A percentile compares a stretch with the other conserved stretches of the same genome.
phyloP scores from a whole-genome alignment of 1,284 basidiomycete species.

The Schizophyllum amplum region DNA sequence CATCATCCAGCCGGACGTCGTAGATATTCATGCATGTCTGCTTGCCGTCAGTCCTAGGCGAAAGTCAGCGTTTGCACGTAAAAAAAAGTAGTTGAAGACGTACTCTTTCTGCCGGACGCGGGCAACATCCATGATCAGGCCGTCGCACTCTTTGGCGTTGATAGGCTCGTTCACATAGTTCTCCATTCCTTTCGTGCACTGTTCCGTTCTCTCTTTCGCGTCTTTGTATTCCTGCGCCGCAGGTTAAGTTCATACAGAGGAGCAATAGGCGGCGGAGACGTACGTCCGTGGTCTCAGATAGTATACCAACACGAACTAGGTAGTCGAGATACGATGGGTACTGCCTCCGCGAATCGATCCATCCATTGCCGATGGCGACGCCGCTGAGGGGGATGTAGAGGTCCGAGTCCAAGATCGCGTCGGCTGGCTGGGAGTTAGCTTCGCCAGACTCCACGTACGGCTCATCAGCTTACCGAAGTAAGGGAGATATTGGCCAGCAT shows the following conservation, averaged over 20 bases:
- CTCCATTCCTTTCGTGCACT: constrained; percentile 54
- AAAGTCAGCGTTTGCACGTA: neutral
- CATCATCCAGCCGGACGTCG: constrained; percentile 85
- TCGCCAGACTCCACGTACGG: neutral
- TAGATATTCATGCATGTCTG: constrained; percentile 91
- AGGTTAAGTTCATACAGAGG: constrained; percentile 6
- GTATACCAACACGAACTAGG: constrained; percentile 70
- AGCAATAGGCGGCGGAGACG: constrained; percentile 13
- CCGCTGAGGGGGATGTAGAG: constrained; percentile 63
- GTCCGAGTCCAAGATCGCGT: constrained; percentile 67
- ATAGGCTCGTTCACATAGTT: constrained; percentile 51
- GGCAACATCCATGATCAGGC: constrained; percentile 56
- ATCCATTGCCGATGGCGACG: constrained; percentile 92
- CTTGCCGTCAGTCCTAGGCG: constrained; percentile 57
- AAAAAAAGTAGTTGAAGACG: constrained; percentile 24
- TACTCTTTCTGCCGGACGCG: constrained; percentile 58
- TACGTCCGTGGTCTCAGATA: constrained; percentile 70
- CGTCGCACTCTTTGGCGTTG: constrained; percentile 57
- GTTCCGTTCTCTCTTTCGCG: constrained; percentile 47
- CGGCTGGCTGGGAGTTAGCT: too few species aligned
- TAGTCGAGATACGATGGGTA: constrained; percentile 91
- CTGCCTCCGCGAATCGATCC: constrained; percentile 88
- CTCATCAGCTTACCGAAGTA: constrained; percentile 70
- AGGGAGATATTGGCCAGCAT: constrained; percentile 98
- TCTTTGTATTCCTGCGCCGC: neutral